Conservation (phyloP, 768 basidiomycete genomes). For the Podaxis sp. region DNA sequence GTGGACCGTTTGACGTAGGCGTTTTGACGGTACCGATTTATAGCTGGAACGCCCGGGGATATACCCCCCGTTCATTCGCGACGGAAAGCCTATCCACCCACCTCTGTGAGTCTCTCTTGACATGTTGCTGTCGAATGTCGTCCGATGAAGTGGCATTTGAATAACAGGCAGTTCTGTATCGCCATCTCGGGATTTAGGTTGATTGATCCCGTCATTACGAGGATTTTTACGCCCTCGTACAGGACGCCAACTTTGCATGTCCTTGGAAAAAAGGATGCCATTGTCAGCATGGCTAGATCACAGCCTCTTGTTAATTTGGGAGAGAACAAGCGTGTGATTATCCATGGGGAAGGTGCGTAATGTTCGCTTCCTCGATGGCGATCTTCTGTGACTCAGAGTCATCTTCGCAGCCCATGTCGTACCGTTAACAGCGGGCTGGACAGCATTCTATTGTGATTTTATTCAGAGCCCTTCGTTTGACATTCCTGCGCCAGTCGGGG, state of each 20-base stretch:
- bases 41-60: constrained; percentile 38
- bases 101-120: constrained; percentile 49
- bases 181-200: constrained; percentile 70
- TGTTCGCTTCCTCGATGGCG: neutral
- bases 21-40: neutral
- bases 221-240: constrained; percentile 48
- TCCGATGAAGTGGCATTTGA: neutral
- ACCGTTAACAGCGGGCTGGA: constrained; percentile 73
- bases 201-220: constrained; percentile 41
- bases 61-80: constrained; percentile 56
- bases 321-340: constrained; percentile 57
- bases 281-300: constrained; percentile 70
- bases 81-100: constrained; percentile 67
- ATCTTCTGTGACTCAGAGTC: neutral
- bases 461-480: constrained; percentile 41
- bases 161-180: constrained; percentile 62
- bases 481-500: constrained; percentile 11
- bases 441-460: constrained; percentile 68
- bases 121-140: neutral
- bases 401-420: constrained; percentile 68
- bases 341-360: constrained; percentile 73
- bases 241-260: constrained; percentile 76
- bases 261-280: constrained; percentile 70
- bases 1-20: neutral
- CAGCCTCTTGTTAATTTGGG: constrained; percentile 51